These are phyloP conservation scores for Mallotus japonicus DNA, from an alignment of 441 rosid species.

Conservation along the genomic window DNA sequence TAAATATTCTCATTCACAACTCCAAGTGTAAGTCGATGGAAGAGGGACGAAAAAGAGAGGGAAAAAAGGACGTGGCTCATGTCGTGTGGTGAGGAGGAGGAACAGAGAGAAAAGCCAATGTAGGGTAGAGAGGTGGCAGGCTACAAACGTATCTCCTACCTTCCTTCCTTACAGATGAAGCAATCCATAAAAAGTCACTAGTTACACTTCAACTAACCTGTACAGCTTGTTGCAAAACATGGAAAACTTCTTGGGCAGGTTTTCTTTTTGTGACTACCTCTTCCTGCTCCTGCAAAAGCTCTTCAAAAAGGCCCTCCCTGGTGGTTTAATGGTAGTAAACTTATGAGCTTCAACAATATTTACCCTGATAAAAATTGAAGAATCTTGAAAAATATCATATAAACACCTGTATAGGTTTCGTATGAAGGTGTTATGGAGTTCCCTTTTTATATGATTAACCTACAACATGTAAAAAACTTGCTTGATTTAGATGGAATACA, in stretches of 20 bases:
- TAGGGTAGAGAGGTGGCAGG: not conserved
- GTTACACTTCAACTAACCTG: slow-evolving; percentile 34
- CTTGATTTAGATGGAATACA: not conserved
- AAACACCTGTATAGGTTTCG: slow-evolving; percentile 33
- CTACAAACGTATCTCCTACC: not conserved
- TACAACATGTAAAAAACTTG: slow-evolving; percentile 17
- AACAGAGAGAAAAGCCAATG: not conserved
- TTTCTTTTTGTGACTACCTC: slow-evolving; percentile 32
- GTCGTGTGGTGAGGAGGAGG: not conserved
- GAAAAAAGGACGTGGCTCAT: not conserved
- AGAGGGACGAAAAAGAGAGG: too few relatives aligned
- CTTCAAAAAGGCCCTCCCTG: slow-evolving; percentile 44
- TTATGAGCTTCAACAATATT: not conserved
- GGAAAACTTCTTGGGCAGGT: slow-evolving; percentile 24
- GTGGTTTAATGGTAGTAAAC: not conserved
- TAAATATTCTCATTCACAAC: not conserved
- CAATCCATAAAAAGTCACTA: not conserved
- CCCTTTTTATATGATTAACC: slow-evolving; percentile 44
- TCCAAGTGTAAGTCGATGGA: too few relatives aligned
- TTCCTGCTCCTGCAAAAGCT: slow-evolving; percentile 38
- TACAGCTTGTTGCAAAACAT: slow-evolving; percentile 36
- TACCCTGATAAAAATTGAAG: not conserved
- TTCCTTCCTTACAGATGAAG: not conserved
- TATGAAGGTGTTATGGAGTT: slow-evolving; percentile 36
- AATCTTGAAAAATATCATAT: not conserved